A percentile compares a stretch with the other conserved stretches of the same genome.
phyloP scores from a whole-genome alignment of 225 moss, liverwort and hornwort species.

The Asterella californica region DNA sequence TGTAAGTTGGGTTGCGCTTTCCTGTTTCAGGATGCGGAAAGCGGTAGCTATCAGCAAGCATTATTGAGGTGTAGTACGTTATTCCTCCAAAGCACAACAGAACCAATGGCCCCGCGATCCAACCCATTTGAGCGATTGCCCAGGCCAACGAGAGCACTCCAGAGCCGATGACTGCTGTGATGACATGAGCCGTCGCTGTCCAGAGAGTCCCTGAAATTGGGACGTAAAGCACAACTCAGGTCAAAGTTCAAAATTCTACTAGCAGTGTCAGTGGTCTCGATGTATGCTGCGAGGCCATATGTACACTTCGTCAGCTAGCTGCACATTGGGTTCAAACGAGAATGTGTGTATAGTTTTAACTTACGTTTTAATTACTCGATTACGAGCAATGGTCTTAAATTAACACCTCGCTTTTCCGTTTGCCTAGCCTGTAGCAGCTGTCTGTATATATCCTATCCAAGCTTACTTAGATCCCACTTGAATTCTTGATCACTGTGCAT shows the following conservation, averaged over 20 bases:
- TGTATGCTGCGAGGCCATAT: not conserved
- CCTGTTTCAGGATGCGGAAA: slow-evolving; percentile 56
- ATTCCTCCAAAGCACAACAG: slow-evolving; percentile 54
- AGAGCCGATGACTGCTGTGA: slow-evolving; percentile 66
- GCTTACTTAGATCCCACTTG: no score
- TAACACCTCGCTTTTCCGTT: no score
- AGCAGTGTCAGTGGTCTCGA: not conserved
- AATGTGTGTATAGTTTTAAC: no score
- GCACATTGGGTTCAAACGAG: no score
- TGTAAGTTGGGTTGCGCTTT: slow-evolving; percentile 58
- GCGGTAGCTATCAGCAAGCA: slow-evolving; percentile 60
- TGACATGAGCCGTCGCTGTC: slow-evolving; percentile 64
- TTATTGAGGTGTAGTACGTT: slow-evolving; percentile 58
- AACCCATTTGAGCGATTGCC: slow-evolving; percentile 65
- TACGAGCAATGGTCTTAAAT: no score
- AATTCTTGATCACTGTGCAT: no score
- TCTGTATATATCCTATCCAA: no score
- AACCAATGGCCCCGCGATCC: slow-evolving; percentile 56
- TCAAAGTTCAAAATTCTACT: not conserved
- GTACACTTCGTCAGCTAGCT: no score
- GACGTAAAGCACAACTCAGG: not conserved
- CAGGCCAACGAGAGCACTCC: slow-evolving; percentile 64
- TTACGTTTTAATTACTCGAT: no score
- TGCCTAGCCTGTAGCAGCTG: no score
- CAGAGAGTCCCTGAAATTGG: slow-evolving; percentile 45